Base-by-base conservation (phyloP, 768 basidiomycete genomes). In the Rhizopogon vulgaris region DNA sequence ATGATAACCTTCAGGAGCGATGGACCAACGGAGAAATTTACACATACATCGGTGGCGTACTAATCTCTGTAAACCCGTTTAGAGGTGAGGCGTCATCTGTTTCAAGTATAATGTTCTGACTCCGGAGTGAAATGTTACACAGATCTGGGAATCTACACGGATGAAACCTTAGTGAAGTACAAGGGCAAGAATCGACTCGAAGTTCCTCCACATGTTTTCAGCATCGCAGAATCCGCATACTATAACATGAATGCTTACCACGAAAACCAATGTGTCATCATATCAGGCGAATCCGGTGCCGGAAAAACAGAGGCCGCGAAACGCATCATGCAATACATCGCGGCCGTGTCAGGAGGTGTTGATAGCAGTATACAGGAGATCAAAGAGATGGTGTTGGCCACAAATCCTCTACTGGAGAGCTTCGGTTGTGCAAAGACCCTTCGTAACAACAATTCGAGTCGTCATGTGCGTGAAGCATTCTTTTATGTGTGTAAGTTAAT, bases 51-150 rank as follows among this genome's bases (percentile, higher is more conserved):
- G 96, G 96, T n/a, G 77, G 87, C 59, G 96, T 99, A 25, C 70
- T 99, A 59, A 95, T 99, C 62, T 99, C 96, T n/a, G 96, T 99
- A 59, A 99, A 98, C 71, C 96, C 96, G 4, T 98, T 98, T 73
- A 78, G 80, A 84, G 92, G 94, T 90, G 49, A 25, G 38, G 5
- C 66, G 54, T 39, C 1, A 30, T 27, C 46, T 18, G 27, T 18
- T 15, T 8, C 7, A n/a, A 30, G 22, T 47, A 41, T 45, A 25
- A 14, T 7, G 50, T 46, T 18, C 48, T 46, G 48, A 45, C 58
- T 56, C 49, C 39, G 48, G 47, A 38, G 41, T 37, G 40, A 48
- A 40, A 53, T 56, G 17, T 17, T 28, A 14, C 48, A 14, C 55
- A 94, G 94, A 97, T 76, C 87, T 97, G 46, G 94, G 96, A 10